Evolutionary conservation across 2,329 filamentous ascomycete genomes (phyloP), one percentile per base, ranked within the genome.

Genomic region (Calonectria honghensis): DNA sequence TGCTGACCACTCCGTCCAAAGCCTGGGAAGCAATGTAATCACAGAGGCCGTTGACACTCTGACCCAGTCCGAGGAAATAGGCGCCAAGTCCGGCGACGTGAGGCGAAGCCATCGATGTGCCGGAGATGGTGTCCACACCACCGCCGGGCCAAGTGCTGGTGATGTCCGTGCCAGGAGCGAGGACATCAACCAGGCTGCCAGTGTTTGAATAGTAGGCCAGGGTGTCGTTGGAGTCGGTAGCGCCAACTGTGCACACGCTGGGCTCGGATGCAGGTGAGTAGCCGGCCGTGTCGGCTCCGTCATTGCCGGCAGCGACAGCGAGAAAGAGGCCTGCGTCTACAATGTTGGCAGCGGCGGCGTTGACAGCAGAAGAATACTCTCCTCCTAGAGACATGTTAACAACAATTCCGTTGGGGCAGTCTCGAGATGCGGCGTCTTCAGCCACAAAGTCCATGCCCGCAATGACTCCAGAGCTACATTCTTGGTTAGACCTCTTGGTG

Each of bases 311-410:
- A 3, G 90, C 90, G 16, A 91, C 90, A 64, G 88, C 89, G 41
- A 91, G 84, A 79, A 90, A 90, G 73, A 91, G 83, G 16, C 89
- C 90, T 0, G 85, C 83, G 7, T 77, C 77, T 75, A 89, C 84
- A 35, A 90, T 85, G 69, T 82, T 83, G 35, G 85, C 85, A 7
- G 90, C 89, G 9, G 90, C 90, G n/a, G 80, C 81, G 86, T 91
- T 92, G 76, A 91, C 79, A 20, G 89, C 81, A 1, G 83, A 70
- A 4, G 88, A 89, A 72, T 78, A 83, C 69, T 78, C 68, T n/a
- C 90, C 90, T 16, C 90, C 90, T 4, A 92, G 87, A n/a, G 89
- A 90, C 90, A 92, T 90, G 84, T 89, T 90, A 78, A 89, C 87
- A 18, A 91, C 89, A 41, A 86, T 83, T 27, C 88, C 87, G 51